Percentiles rank a stretch among this genome's conserved stretches.
phyloP scores from a whole-genome alignment of 306 rosid species.

The Delonix regia region DNA sequence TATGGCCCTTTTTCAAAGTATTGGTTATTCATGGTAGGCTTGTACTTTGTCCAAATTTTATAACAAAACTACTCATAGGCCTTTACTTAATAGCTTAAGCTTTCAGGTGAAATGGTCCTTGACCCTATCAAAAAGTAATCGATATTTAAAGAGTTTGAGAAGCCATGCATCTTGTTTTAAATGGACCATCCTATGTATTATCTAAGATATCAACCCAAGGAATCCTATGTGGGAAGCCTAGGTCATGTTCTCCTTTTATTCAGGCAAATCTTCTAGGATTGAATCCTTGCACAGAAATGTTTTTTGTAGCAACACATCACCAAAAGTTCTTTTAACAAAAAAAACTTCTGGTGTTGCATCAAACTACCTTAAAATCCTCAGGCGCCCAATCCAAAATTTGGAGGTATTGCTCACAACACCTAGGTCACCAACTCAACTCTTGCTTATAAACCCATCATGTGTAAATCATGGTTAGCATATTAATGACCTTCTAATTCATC shows the following conservation, averaged over 20 bases:
- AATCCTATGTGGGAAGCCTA: neutral
- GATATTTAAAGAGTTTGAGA: neutral
- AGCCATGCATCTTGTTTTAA: conserved; percentile 3
- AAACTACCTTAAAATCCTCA: conserved; percentile 13
- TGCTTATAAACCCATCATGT: conserved; percentile 4
- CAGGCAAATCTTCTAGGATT: neutral
- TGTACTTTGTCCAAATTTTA: neutral
- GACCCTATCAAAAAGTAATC: neutral
- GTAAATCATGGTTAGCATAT: conserved; percentile 17
- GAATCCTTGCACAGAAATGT: neutral
- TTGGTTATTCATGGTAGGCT: neutral
- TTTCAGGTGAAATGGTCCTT: neutral
- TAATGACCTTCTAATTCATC: conserved; percentile 1
- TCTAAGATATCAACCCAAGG: neutral
- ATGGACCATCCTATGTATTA: neutral
- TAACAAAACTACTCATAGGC: neutral
- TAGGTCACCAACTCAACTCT: conserved; percentile 7
- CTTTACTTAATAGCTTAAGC: neutral
- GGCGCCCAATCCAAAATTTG: neutral
- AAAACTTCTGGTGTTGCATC: neutral
- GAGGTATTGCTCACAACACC: neutral
- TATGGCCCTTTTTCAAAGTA: neutral
- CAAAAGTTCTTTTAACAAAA: neutral
- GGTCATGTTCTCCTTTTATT: neutral
- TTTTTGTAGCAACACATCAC: neutral